Base-by-base conservation (phyloP, 2,329 filamentous ascomycete species). In the Eutypa lata region DNA sequence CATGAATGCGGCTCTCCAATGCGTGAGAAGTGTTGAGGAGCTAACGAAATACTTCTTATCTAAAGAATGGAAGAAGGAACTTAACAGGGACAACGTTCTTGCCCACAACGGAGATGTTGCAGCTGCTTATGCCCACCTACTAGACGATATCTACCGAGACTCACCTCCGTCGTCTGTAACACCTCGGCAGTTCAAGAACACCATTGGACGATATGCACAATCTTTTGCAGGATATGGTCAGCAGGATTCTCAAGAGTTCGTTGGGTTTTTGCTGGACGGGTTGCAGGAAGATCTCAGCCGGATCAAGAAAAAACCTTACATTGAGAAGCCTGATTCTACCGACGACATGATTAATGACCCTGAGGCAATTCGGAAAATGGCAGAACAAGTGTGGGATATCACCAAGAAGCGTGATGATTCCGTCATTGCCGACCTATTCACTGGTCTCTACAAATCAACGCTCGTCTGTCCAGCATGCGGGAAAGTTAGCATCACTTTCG, bases 401-500 rank as follows among this genome's bases (percentile, higher is more conserved):
- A 96, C 96, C 59, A 90, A 91, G 66, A 87, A 88, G 57, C 87
- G 94, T 49, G 96, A 99, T 61, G 91, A 97, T 66, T 97, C 94
- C 0, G 88, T 97, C 40, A 90, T 97, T 60, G 93, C 91, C 53
- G 94, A 99, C 67, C 79, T 99, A 11, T 99, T 99, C 70, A 95
- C 91, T 21, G 94, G 94, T 57, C 91, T 97, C 81, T 99, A 97
- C 81, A 97, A 97, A 75, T 97, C 95, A 44, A 97, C 93, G 0
- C 82, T 99, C 57, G 88, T 94, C 57, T 99, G 94, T 66, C 94
- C 94, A 0, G 82, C 81, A 7, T 99, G 94, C 69, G 82, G 88
- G 61, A 99, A 97, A 74, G 89, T 97, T 71, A 97, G 92, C 81
- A 96, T 99, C 63, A 97, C 94, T 0, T 99, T 99, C 66, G 94